phyloP scores from a whole-genome alignment of 2,329 filamentous ascomycete genomes.

The Aspergillus proliferans region DNA sequence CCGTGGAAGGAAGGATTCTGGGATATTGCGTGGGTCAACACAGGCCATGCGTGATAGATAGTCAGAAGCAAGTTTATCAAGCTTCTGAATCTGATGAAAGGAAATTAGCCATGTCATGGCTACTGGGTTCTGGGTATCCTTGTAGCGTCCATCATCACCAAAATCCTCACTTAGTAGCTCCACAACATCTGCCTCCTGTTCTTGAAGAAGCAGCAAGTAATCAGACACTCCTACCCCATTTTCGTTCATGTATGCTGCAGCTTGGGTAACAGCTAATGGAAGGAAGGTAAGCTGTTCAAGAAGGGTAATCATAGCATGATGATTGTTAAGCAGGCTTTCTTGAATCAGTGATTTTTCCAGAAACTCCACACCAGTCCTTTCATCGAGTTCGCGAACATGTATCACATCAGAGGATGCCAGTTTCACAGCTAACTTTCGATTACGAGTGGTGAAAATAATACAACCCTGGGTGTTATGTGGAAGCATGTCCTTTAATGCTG shows the following conservation, averaged over 20 bases:
- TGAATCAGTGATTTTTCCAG: conserved; percentile 3
- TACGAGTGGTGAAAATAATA: conserved; percentile 16
- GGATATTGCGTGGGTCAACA: background rate
- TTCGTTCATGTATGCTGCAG: background rate
- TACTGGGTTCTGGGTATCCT: background rate
- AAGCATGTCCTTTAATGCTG: conserved; percentile 7
- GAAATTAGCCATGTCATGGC: background rate
- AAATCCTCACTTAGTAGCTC: background rate
- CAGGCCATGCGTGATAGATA: background rate
- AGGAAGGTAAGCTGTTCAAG: background rate
- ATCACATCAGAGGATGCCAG: conserved; percentile 6
- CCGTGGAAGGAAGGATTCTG: background rate
- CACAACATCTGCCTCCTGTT: background rate
- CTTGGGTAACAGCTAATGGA: background rate
- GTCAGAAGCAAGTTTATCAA: background rate
- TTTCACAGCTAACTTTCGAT: conserved; percentile 7
- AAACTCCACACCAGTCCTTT: background rate
- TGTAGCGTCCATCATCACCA: background rate
- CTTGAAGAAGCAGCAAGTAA: background rate
- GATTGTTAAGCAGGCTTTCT: background rate
- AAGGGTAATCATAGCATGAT: background rate
- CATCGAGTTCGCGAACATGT: conserved; percentile 4
- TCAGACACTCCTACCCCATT: background rate
- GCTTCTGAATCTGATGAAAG: background rate
- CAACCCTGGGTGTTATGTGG: conserved; percentile 12